Evolutionary conservation across 768 basidiomycete species (phyloP).

Genomic region (Gautieria morchelliformis): DNA sequence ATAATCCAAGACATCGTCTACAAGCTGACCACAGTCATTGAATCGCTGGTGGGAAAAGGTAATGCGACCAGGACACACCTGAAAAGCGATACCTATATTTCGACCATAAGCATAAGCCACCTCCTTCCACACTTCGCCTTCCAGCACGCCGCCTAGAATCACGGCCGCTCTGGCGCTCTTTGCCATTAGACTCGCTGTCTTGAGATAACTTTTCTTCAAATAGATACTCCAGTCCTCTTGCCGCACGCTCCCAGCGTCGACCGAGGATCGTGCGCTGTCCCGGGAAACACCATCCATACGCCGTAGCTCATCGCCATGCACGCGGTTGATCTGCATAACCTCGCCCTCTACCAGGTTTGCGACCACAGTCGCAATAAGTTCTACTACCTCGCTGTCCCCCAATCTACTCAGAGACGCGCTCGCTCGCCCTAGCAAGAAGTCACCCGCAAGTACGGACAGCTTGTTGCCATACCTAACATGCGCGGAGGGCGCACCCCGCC

Average conservation of each 20-base stretch:
- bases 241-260: conserved; percentile 18
- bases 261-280: conserved; percentile 11
- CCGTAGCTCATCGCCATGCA: conserved; percentile 32
- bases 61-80: conserved; percentile 40
- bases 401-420: conserved; percentile 80
- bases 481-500: conserved; percentile 60
- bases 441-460: conserved; percentile 85
- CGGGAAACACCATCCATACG: background rate
- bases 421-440: conserved; percentile 89
- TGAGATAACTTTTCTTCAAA: conserved; percentile 87
- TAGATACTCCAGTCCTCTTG: conserved; percentile 65
- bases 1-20: conserved; percentile 94
- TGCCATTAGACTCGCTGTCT: conserved; percentile 86
- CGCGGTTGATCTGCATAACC: conserved; percentile 65
- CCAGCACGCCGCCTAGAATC: conserved; percentile 71
- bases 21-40: conserved; percentile 47
- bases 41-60: background rate
- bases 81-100: conserved; percentile 91
- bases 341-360: conserved; percentile 97
- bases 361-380: conserved; percentile 85
- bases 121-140: conserved; percentile 81
- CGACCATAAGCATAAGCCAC: conserved; percentile 85
- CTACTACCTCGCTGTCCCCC: conserved; percentile 84
- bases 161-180: conserved; percentile 79
- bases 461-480: conserved; percentile 85